A percentile compares a stretch with the other conserved stretches of the same genome.
Evolutionary conservation across 345 rosid genomes (phyloP).

Genomic region (Eutrema heterophyllum): DNA sequence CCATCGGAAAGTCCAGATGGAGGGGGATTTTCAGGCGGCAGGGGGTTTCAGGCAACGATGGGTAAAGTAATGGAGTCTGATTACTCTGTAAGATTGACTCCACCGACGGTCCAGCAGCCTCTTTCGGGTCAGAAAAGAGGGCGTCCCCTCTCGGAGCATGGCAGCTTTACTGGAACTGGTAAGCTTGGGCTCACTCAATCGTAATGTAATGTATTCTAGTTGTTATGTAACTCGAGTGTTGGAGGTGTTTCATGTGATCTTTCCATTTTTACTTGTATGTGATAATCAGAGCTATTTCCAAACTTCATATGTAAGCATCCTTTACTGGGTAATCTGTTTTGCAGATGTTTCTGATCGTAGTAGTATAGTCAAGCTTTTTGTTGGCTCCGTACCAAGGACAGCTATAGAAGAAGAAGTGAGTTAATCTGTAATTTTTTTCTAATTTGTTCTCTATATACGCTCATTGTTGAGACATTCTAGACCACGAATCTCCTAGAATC

Average conservation of each 20-base stretch:
- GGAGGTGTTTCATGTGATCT: neutral
- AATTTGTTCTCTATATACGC: neutral
- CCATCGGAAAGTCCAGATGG: conserved; percentile 23
- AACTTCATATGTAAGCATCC: neutral
- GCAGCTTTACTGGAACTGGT: conserved; percentile 43
- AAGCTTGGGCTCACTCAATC: conserved; percentile 1
- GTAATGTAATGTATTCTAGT: neutral
- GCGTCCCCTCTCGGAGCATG: conserved; percentile 43
- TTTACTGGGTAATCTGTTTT: neutral
- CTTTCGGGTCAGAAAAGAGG: conserved; percentile 67
- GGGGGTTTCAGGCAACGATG: neutral
- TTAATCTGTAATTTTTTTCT: neutral
- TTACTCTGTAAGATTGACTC: conserved; percentile 22
- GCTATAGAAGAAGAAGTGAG: conserved; percentile 84
- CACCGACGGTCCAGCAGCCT: conserved; percentile 24
- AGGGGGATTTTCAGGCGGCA: conserved; percentile 13
- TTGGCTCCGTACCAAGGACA: conserved; percentile 95
- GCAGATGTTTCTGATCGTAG: conserved; percentile 35
- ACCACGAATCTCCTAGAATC: neutral
- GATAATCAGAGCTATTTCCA: neutral
- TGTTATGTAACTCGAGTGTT: neutral
- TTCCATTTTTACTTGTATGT: neutral
- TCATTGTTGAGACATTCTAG: neutral
- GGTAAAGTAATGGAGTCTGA: conserved; percentile 29
- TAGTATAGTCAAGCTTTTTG: conserved; percentile 82